A percentile compares a stretch with the other conserved stretches of the same genome.
These are phyloP conservation scores for Aureobasidium vineae DNA, from an alignment of 2,329 filamentous ascomycete species.

Conservation along the genomic window DNA sequence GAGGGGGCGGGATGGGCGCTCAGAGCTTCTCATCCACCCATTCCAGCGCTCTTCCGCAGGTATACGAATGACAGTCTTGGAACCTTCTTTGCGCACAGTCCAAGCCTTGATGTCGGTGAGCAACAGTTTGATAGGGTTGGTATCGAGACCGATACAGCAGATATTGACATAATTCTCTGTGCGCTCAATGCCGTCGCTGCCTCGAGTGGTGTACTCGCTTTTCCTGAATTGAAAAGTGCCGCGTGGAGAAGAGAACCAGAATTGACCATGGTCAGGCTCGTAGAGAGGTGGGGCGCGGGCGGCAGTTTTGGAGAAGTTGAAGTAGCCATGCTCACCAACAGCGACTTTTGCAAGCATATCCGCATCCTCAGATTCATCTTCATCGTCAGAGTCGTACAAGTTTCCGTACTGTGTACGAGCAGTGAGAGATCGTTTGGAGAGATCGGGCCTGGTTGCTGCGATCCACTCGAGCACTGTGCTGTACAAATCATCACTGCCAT, in stretches of 20 bases:
- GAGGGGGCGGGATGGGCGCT: slow-evolving; percentile 67
- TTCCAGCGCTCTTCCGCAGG: slow-evolving; percentile 40
- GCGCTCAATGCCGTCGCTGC: background rate
- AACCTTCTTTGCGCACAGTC: slow-evolving; percentile 44
- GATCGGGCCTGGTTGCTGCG: slow-evolving; percentile 42
- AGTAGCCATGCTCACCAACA: slow-evolving; percentile 44
- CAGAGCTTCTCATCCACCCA: slow-evolving; percentile 44
- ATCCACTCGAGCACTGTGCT: slow-evolving; percentile 47
- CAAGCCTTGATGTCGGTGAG: slow-evolving; percentile 48
- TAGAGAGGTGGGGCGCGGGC: slow-evolving; percentile 50
- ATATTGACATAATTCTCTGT: slow-evolving; percentile 39
- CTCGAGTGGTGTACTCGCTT: background rate
- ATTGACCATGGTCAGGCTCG: slow-evolving; percentile 50
- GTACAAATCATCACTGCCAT: slow-evolving; percentile 48
- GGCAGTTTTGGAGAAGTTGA: slow-evolving; percentile 52
- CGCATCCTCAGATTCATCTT: slow-evolving; percentile 35
- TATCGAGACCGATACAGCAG: slow-evolving; percentile 49
- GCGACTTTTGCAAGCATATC: slow-evolving; percentile 33
- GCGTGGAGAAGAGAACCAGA: slow-evolving; percentile 41
- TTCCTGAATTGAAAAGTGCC: slow-evolving; percentile 29
- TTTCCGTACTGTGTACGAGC: slow-evolving; percentile 43
- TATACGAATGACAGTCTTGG: slow-evolving; percentile 49
- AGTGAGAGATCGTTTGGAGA: slow-evolving; percentile 41
- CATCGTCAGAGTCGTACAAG: slow-evolving; percentile 37
- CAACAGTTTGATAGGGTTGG: slow-evolving; percentile 50